A percentile compares a stretch with the other conserved stretches of the same genome.
Conservation (phyloP, 768 basidiomycete species). For the Sistotremastrum suecicum region DNA sequence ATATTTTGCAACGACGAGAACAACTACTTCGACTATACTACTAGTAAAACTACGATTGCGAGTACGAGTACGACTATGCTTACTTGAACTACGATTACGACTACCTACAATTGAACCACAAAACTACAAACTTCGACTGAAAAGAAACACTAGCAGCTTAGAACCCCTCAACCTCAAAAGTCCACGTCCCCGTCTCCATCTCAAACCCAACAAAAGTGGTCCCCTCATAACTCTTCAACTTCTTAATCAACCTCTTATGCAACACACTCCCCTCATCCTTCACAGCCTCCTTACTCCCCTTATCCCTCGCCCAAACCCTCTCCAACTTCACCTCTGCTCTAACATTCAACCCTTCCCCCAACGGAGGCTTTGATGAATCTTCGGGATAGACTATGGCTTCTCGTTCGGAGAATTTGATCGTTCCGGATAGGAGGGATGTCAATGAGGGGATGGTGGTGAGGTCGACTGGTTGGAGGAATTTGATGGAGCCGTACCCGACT, state of each 20-base stretch:
- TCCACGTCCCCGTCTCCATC: slow-evolving; percentile 75
- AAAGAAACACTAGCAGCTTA: slow-evolving; percentile 17
- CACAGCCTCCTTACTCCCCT: slow-evolving; percentile 81
- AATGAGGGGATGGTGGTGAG: slow-evolving; percentile 74
- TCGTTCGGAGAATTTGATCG: slow-evolving; percentile 81
- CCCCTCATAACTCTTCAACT: slow-evolving; percentile 71
- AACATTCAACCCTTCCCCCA: slow-evolving; percentile 82
- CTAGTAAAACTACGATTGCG: no score
- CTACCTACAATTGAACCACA: no score
- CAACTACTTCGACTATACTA: no score
- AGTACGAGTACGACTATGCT: no score
- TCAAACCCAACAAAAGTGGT: slow-evolving; percentile 79
- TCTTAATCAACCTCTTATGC: slow-evolving; percentile 43
- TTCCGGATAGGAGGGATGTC: slow-evolving; percentile 69
- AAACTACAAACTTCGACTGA: no score
- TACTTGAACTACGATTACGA: no score
- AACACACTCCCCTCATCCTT: slow-evolving; percentile 59
- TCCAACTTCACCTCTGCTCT: slow-evolving; percentile 63
- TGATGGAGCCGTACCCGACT: slow-evolving; percentile 81
- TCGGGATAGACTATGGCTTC: slow-evolving; percentile 93
- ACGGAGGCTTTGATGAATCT: slow-evolving; percentile 52
- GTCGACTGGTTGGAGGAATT: slow-evolving; percentile 65
- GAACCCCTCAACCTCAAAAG: slow-evolving; percentile 90
- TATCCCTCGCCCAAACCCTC: slow-evolving; percentile 81
- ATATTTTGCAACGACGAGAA: no score